phyloP scores from a whole-genome alignment of 305 asterid species.

The Euphrasia arctica region DNA sequence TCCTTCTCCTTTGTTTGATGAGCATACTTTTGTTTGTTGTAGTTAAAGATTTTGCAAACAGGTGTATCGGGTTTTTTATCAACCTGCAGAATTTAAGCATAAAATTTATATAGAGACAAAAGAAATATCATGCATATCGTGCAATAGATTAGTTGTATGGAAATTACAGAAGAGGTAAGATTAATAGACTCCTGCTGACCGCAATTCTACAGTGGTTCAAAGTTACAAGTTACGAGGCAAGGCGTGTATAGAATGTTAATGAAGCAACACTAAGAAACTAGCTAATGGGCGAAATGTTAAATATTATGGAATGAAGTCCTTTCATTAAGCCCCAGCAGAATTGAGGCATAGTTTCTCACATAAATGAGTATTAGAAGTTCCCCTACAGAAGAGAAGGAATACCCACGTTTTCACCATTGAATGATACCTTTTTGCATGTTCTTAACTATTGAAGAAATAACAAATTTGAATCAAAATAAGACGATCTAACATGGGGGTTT shows the following conservation, averaged over 20 bases:
- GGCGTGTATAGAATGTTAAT: background rate
- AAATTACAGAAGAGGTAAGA: slow-evolving; percentile 1
- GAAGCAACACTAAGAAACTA: slow-evolving; percentile 5
- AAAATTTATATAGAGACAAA: slow-evolving; percentile 22
- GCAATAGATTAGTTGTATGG: background rate
- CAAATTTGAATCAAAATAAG: slow-evolving; percentile 7
- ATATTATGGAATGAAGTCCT: background rate
- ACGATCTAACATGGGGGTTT: slow-evolving; percentile 11
- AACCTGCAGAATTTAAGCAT: slow-evolving; percentile 47
- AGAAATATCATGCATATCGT: slow-evolving; percentile 18
- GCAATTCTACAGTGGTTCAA: slow-evolving; percentile 9
- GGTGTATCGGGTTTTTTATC: slow-evolving; percentile 58
- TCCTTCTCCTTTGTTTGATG: slow-evolving; percentile 64
- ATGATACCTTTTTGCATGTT: too few relatives aligned
- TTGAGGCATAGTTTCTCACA: slow-evolving; percentile 3
- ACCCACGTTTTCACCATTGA: slow-evolving; percentile 4
- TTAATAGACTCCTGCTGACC: background rate
- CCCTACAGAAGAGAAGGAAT: slow-evolving; percentile 2
- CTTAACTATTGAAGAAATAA: slow-evolving; percentile 1
- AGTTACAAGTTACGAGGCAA: slow-evolving; percentile 3
- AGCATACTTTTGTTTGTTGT: slow-evolving; percentile 53
- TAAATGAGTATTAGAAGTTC: slow-evolving; percentile 3
- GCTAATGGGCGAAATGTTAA: slow-evolving; percentile 7
- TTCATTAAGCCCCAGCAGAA: background rate
- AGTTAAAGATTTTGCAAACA: slow-evolving; percentile 79